These are phyloP conservation scores for Ottelia alismoides DNA, from an alignment of 106 monocot species.

Conservation along the genomic window DNA sequence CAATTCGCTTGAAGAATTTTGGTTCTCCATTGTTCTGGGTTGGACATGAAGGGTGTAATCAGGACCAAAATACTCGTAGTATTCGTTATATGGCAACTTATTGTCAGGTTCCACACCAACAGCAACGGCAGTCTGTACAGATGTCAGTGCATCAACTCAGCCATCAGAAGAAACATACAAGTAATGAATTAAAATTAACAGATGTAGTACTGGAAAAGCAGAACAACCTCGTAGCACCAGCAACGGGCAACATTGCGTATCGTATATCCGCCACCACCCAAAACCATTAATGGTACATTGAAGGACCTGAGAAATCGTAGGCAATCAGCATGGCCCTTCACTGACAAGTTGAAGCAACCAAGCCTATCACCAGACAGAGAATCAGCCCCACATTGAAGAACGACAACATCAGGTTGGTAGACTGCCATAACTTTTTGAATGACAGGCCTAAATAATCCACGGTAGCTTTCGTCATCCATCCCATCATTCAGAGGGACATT, in stretches of 20 bases:
- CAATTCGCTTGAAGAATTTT: constrained; percentile 13
- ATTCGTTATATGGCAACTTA: constrained; percentile 19
- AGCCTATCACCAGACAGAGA: not conserved
- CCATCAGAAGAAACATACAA: too few relatives aligned
- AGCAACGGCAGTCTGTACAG: constrained; percentile 19
- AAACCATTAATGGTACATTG: not conserved
- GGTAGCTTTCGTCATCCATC: not conserved
- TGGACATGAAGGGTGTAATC: constrained; percentile 25
- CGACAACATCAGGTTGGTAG: not conserved
- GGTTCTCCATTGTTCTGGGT: constrained; percentile 25
- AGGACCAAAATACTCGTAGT: constrained; percentile 26
- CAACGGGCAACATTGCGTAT: not conserved
- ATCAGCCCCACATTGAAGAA: constrained; percentile 1
- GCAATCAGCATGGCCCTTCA: not conserved
- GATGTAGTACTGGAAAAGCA: too few relatives aligned
- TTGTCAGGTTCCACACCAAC: constrained; percentile 20
- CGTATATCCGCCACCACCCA: not conserved
- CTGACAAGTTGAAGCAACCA: constrained; percentile 2
- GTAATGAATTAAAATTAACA: not conserved
- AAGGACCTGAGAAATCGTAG: not conserved
- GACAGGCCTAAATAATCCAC: not conserved
- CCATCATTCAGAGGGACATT: not conserved
- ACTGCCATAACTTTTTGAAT: not conserved
- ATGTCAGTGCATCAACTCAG: too few relatives aligned
- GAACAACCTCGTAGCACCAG: not conserved